phyloP scores from a whole-genome alignment of 495 filamentous ascomycete genomes.

The Annulohypoxylon moriforme region DNA sequence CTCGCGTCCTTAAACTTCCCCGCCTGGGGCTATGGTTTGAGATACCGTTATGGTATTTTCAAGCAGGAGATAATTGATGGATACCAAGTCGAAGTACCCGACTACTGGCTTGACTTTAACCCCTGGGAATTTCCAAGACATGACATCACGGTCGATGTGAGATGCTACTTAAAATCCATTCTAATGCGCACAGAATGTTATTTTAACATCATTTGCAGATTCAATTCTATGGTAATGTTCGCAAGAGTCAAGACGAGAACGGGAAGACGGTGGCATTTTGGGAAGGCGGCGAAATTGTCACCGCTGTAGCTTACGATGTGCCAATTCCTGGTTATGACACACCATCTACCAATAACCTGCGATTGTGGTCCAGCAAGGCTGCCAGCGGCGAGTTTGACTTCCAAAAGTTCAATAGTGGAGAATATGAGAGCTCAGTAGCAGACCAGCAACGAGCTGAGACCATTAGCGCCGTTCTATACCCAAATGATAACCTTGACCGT shows the following conservation, averaged over 20 bases:
- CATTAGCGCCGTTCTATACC: slow-evolving; percentile 96
- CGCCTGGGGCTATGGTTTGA: slow-evolving; percentile 95
- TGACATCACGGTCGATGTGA: slow-evolving; percentile 87
- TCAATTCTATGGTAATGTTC: slow-evolving; percentile 91
- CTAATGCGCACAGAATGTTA: not conserved
- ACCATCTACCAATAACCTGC: slow-evolving; percentile 92
- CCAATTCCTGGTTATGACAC: slow-evolving; percentile 93
- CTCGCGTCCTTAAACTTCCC: slow-evolving; percentile 93
- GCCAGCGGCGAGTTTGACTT: slow-evolving; percentile 98
- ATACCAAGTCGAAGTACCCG: slow-evolving; percentile 96
- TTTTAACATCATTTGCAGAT: slow-evolving; percentile 60
- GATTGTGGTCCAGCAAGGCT: slow-evolving; percentile 96
- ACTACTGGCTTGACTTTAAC: slow-evolving; percentile 99
- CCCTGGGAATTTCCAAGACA: slow-evolving; percentile 98
- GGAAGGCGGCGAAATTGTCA: slow-evolving; percentile 94
- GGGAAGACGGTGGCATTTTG: slow-evolving; percentile 79
- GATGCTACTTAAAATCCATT: slow-evolving; percentile 21
- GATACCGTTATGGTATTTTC: slow-evolving; percentile 98
- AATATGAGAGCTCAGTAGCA: slow-evolving; percentile 96
- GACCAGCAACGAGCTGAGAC: slow-evolving; percentile 97
- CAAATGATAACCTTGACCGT: slow-evolving; percentile 95
- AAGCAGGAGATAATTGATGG: slow-evolving; percentile 99
- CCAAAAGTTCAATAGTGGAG: slow-evolving; percentile 98
- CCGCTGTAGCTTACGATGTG: slow-evolving; percentile 94
- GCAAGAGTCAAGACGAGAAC: slow-evolving; percentile 74